These are phyloP conservation scores for Acacia concinna DNA, from an alignment of 331 rosid species.

Conservation along the genomic window DNA sequence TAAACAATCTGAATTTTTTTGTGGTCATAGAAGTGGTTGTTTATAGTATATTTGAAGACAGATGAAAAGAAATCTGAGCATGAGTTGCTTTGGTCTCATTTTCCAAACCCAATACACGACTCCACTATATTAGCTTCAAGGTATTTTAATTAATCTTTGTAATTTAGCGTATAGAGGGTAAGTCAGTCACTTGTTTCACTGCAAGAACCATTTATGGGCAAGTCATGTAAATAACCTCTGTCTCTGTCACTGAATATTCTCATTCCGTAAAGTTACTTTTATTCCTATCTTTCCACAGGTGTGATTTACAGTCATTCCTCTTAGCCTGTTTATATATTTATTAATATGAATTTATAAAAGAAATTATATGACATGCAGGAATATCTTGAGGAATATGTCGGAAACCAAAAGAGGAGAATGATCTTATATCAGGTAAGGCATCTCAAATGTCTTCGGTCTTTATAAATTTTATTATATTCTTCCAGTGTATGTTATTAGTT, in stretches of 20 bases:
- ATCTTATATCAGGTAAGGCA: slow-evolving; percentile 71
- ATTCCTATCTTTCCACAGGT: neutral
- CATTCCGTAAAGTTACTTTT: slow-evolving; percentile 6
- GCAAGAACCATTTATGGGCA: slow-evolving; percentile 9
- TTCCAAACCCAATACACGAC: neutral
- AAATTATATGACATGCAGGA: slow-evolving; percentile 54
- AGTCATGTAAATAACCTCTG: slow-evolving; percentile 16
- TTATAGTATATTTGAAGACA: neutral
- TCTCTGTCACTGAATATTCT: neutral
- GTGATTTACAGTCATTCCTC: slow-evolving; percentile 1
- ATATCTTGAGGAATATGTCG: slow-evolving; percentile 86
- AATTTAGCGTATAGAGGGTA: neutral
- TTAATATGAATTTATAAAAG: slow-evolving; percentile 17
- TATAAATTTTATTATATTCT: neutral
- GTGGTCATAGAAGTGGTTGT: neutral
- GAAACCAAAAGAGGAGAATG: slow-evolving; percentile 62
- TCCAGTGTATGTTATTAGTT: neutral
- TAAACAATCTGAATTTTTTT: neutral
- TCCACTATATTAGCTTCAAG: neutral
- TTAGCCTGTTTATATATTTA: neutral
- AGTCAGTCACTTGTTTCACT: neutral
- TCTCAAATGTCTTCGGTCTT: slow-evolving; percentile 11
- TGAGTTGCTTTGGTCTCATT: neutral
- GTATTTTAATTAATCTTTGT: neutral
- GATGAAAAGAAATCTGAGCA: neutral